Evolutionary conservation across 495 filamentous ascomycete species (phyloP).

Genomic region (Penicillium simplicissimum): DNA sequence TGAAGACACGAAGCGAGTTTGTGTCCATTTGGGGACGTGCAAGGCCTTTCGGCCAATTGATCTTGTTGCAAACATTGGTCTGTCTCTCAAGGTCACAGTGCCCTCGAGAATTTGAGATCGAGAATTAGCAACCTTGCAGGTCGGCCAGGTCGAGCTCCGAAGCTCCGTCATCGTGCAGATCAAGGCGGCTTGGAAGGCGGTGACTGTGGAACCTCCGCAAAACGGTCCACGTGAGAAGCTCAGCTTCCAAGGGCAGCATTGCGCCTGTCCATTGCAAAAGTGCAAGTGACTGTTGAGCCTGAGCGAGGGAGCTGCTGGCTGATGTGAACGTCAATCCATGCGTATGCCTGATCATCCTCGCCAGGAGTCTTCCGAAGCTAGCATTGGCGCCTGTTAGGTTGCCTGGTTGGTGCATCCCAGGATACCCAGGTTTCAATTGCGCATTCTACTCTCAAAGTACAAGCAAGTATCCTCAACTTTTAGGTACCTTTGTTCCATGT

Average conservation of each 20-base stretch:
- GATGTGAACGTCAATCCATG: neutral
- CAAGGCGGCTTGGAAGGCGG: constrained; percentile 24
- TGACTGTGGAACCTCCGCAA: neutral
- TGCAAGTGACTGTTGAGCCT: constrained; percentile 5
- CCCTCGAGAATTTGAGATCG: neutral
- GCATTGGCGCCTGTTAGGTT: neutral
- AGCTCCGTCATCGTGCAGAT: constrained; percentile 14
- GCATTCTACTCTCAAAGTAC: constrained; percentile 1
- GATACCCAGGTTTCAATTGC: constrained; percentile 10
- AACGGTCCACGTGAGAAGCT: constrained; percentile 1
- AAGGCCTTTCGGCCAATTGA: constrained; percentile 23
- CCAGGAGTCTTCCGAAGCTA: neutral
- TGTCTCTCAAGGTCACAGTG: neutral
- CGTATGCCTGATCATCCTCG: neutral
- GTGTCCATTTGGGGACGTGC: constrained; percentile 25
- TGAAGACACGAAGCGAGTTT: constrained; percentile 50
- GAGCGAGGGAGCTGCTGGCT: constrained; percentile 11
- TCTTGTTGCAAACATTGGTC: constrained; percentile 33
- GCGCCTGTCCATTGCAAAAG: constrained; percentile 15
- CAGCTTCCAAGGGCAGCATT: constrained; percentile 2
- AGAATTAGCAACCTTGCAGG: neutral
- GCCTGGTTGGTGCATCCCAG: constrained; percentile 13
- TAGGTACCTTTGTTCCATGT: neutral
- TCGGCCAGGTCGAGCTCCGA: neutral
- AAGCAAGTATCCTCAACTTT: neutral